Percentiles rank a stretch among this genome's conserved stretches.
phyloP scores from a whole-genome alignment of 2,329 filamentous ascomycete genomes.

The Hymenoscyphus repandus region DNA sequence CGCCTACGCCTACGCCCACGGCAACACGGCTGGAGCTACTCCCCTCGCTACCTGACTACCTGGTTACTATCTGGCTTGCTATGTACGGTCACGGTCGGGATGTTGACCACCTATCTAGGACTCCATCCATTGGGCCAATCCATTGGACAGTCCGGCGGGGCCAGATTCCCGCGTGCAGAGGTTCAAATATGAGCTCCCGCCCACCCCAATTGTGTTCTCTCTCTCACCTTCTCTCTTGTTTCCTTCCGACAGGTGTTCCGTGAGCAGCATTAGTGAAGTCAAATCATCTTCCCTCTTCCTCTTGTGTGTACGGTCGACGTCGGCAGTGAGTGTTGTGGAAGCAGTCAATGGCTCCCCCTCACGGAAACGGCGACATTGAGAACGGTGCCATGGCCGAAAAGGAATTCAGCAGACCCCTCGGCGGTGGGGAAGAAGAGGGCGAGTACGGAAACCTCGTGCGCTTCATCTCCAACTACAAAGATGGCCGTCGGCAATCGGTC shows the following conservation, averaged over 20 bases:
- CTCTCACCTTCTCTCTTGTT: background rate
- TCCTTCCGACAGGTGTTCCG: background rate
- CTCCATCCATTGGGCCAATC: too few relatives aligned
- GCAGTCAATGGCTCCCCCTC: background rate
- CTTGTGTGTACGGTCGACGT: background rate
- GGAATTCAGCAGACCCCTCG: constrained; percentile 5
- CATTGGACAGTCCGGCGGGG: too few relatives aligned
- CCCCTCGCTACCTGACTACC: too few relatives aligned
- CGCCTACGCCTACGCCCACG: too few relatives aligned
- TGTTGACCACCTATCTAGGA: too few relatives aligned
- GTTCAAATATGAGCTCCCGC: too few relatives aligned
- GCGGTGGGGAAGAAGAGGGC: constrained; percentile 35
- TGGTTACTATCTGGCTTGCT: too few relatives aligned
- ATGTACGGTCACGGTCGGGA: too few relatives aligned
- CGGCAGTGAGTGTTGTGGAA: background rate
- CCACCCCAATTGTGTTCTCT: background rate
- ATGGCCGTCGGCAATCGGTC: constrained; percentile 46
- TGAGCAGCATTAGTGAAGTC: background rate
- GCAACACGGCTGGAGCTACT: too few relatives aligned
- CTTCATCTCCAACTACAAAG: constrained; percentile 63
- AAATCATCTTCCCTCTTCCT: background rate
- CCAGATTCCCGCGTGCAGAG: too few relatives aligned
- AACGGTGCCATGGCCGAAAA: constrained; percentile 23
- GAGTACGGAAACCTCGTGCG: constrained; percentile 62
- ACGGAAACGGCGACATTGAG: constrained; percentile 19